phyloP scores from a whole-genome alignment of 169 alveolate species.

The Blepharisma undulans region DNA sequence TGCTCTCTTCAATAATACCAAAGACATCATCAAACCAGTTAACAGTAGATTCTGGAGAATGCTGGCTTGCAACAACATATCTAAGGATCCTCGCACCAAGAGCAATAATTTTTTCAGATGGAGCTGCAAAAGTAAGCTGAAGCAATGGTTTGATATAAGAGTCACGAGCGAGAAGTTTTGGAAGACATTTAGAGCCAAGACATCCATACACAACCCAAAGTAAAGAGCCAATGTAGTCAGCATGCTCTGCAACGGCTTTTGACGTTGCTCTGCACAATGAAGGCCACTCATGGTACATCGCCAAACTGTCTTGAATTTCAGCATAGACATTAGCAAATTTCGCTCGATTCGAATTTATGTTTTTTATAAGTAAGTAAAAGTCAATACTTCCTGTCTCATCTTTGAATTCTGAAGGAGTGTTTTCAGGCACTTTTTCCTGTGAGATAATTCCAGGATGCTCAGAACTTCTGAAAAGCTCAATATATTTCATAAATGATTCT shows the following conservation, averaged over 20 bases:
- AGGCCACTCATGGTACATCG: background rate
- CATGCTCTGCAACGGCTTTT: background rate
- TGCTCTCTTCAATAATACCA: background rate
- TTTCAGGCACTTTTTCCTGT: background rate
- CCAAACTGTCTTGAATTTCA: background rate
- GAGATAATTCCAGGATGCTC: background rate
- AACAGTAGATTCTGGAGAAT: background rate
- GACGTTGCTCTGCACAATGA: background rate
- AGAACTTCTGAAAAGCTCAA: background rate
- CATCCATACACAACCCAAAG: background rate
- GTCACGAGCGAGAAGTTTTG: background rate
- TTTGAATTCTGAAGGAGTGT: background rate
- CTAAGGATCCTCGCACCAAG: background rate
- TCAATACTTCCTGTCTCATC: background rate
- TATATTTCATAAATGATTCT: background rate
- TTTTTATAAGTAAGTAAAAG: background rate
- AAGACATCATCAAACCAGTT: background rate
- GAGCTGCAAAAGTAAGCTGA: background rate
- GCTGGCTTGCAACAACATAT: constrained; percentile 5
- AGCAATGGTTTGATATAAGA: background rate
- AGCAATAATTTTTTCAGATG: background rate
- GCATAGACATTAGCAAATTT: background rate
- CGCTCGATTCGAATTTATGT: background rate
- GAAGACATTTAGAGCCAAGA: background rate
- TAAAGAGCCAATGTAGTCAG: background rate